These are phyloP conservation scores for Cercospora sp. DNA, from an alignment of 2,329 filamentous ascomycete species.

Conservation along the genomic window DNA sequence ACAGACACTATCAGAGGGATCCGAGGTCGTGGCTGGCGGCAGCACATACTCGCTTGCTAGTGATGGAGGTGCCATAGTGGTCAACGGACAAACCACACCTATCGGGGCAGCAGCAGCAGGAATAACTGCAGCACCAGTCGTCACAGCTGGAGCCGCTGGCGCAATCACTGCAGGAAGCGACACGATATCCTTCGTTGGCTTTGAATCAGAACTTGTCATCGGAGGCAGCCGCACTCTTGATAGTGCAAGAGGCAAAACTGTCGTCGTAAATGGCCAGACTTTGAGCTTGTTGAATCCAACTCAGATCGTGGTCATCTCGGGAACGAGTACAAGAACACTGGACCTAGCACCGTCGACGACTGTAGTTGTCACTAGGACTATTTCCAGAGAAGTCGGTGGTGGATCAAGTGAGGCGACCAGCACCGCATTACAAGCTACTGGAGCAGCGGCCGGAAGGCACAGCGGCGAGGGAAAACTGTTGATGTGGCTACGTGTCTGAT, in stretches of 20 bases:
- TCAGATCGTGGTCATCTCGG: constrained; percentile 5
- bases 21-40: constrained; percentile 6
- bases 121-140: constrained; percentile 3
- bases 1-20: constrained; percentile 4
- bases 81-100: constrained; percentile 6
- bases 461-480: neutral
- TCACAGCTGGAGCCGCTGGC: neutral
- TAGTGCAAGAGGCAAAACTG: neutral
- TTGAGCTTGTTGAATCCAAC: constrained; percentile 6
- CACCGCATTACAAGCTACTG: neutral
- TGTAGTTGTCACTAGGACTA: constrained; percentile 1
- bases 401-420: neutral
- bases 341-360: constrained; percentile 1
- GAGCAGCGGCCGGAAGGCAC: neutral
- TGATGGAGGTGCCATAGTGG: constrained; percentile 4
- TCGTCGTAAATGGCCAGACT: constrained; percentile 5
- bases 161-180: neutral
- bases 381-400: neutral
- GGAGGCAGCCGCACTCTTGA: constrained; percentile 2
- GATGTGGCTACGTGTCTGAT: neutral
- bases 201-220: neutral
- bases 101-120: neutral
- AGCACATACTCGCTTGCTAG: constrained; percentile 8
- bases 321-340: constrained; percentile 1
- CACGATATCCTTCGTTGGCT: constrained; percentile 1